phyloP scores from a whole-genome alignment of 495 filamentous ascomycete species.

The Friedmanniomyces endolithicus region DNA sequence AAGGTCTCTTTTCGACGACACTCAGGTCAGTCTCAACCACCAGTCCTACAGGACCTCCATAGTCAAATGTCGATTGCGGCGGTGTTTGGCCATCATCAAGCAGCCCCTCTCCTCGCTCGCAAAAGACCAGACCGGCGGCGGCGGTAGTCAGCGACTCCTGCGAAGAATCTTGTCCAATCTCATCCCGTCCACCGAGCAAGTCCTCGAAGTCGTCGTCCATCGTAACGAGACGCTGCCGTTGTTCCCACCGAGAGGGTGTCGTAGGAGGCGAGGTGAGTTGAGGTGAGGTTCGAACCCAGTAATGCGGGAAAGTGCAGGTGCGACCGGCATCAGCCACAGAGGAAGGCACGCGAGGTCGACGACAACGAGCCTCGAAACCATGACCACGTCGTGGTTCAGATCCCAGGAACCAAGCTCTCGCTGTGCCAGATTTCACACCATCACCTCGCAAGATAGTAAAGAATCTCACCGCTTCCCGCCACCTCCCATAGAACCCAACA shows the following conservation, averaged over 20 bases:
- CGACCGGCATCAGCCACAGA: neutral
- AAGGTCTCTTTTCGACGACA: neutral
- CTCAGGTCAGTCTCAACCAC: neutral
- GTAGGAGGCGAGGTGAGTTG: neutral
- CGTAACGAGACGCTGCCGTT: neutral
- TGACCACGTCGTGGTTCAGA: too few relatives aligned
- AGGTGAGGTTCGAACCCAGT: neutral
- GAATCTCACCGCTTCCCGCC: slow-evolving; percentile 5
- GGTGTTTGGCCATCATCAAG: neutral
- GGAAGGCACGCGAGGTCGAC: neutral
- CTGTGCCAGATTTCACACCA: neutral
- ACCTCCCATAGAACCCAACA: slow-evolving; percentile 16
- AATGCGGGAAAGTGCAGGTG: neutral
- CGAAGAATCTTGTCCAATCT: neutral
- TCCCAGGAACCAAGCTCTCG: neutral
- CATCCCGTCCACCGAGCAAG: neutral
- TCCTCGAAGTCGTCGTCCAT: slow-evolving; percentile 6
- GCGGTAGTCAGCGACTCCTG: slow-evolving; percentile 4
- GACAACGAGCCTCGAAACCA: neutral
- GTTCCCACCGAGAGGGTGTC: neutral
- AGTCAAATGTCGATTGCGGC: neutral
- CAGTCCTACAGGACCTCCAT: neutral
- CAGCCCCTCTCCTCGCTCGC: neutral
- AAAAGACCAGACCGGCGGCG: neutral
- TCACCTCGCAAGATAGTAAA: neutral